Evolutionary conservation across 768 basidiomycete genomes (phyloP).

Genomic region (Phanerodontia chrysosporium): DNA sequence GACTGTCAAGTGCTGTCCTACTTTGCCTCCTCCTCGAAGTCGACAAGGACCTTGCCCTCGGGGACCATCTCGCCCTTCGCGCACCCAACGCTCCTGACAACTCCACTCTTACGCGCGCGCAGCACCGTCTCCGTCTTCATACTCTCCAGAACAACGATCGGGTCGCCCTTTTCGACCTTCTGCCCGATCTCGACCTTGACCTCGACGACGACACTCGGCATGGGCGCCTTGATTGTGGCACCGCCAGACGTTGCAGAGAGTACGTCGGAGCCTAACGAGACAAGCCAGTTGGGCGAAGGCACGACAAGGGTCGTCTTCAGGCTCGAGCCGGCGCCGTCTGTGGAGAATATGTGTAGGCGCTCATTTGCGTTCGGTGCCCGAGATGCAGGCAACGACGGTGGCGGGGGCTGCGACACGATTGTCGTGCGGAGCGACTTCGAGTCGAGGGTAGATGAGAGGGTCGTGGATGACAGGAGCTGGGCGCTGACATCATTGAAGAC

Average conservation of each 20-base stretch:
- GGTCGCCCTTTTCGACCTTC: constrained; percentile 74
- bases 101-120: constrained; percentile 62
- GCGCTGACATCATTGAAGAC: constrained; percentile 53
- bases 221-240: constrained; percentile 61
- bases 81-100: constrained; percentile 70
- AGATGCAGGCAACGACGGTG: constrained; percentile 49
- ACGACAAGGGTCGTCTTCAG: constrained; percentile 56
- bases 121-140: constrained; percentile 98
- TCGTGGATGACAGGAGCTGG: constrained; percentile 47
- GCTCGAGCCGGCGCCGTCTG: constrained; percentile 32
- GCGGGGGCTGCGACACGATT: constrained; percentile 66
- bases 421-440: constrained; percentile 53
- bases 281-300: constrained; percentile 69
- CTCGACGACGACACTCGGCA: constrained; percentile 93
- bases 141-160: constrained; percentile 82
- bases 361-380: constrained; percentile 56
- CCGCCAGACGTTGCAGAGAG: constrained; percentile 55
- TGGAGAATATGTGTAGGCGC: constrained; percentile 66
- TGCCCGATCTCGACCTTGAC: constrained; percentile 78
- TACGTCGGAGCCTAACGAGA: constrained; percentile 60
- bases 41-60: constrained; percentile 76
- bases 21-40: constrained; percentile 43
- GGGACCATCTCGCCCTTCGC: constrained; percentile 89
- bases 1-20: background rate
- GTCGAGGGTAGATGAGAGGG: constrained; percentile 50